Percentiles rank a stretch among this genome's conserved stretches.
Evolutionary conservation across 2,329 filamentous ascomycete species (phyloP).

Genomic region (Arthroderma sp.): DNA sequence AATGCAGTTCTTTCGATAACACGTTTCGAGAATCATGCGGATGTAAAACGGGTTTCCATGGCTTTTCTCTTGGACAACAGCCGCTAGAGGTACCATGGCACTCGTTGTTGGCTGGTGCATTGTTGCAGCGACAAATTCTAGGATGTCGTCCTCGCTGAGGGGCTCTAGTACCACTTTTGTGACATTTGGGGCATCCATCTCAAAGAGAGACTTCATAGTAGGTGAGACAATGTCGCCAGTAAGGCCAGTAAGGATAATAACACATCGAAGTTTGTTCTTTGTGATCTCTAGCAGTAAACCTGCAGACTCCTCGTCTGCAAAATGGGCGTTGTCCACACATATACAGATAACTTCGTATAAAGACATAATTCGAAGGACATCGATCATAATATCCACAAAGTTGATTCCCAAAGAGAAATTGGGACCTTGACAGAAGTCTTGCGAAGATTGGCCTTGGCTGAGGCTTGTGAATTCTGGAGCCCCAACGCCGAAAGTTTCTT

Average conservation of each 20-base stretch:
- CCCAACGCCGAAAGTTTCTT: constrained; percentile 23
- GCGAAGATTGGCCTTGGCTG: constrained; percentile 26
- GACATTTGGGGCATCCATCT: constrained; percentile 42
- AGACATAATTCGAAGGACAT: constrained; percentile 70
- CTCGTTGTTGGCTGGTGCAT: constrained; percentile 58
- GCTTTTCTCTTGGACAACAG: constrained; percentile 81
- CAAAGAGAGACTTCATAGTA: constrained; percentile 30
- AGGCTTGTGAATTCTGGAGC: constrained; percentile 24
- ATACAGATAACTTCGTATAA: constrained; percentile 79
- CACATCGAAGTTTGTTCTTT: constrained; percentile 63
- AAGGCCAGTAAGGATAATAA: constrained; percentile 65
- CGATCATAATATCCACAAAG: constrained; percentile 76
- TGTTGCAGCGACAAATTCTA: constrained; percentile 70
- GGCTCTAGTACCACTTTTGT: constrained; percentile 63
- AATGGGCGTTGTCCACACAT: constrained; percentile 79
- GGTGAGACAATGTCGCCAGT: constrained; percentile 51
- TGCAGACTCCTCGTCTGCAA: constrained; percentile 75
- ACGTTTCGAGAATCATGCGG: constrained; percentile 77
- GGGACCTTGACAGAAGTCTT: constrained; percentile 21
- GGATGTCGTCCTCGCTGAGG: constrained; percentile 65
- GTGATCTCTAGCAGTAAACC: constrained; percentile 76
- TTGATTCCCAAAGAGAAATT: constrained; percentile 45
- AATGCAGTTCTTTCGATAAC: constrained; percentile 74
- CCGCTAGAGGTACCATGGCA: constrained; percentile 63
- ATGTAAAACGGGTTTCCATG: constrained; percentile 84